These are phyloP conservation scores for Grosmannia serpens DNA, from an alignment of 2,329 filamentous ascomycete genomes.

Conservation along the genomic window DNA sequence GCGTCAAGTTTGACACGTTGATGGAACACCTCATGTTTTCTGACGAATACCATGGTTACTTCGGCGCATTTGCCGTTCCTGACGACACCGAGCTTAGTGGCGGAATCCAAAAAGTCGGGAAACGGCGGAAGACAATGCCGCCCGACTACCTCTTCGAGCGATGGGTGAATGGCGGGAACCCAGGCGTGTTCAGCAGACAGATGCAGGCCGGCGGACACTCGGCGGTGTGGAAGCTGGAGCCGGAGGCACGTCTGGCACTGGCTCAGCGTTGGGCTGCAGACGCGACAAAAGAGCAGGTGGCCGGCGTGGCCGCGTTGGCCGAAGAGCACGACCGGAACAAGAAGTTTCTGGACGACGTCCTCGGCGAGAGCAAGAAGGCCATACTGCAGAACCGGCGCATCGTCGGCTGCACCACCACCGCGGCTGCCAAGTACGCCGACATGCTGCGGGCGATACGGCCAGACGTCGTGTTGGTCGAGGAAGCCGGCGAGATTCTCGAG, in stretches of 20 bases:
- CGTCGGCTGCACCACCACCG: slow-evolving; percentile 62
- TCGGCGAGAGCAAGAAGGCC: slow-evolving; percentile 26
- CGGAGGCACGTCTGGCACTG: not conserved
- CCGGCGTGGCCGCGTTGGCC: slow-evolving; percentile 23
- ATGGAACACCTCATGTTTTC: slow-evolving; percentile 37
- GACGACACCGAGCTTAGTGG: slow-evolving; percentile 1
- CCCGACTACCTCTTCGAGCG: slow-evolving; percentile 38
- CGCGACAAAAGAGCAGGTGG: not conserved
- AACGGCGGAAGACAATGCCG: slow-evolving; percentile 31
- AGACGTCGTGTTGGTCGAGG: slow-evolving; percentile 55
- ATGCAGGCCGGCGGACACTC: slow-evolving; percentile 18
- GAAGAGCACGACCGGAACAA: slow-evolving; percentile 30
- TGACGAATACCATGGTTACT: slow-evolving; percentile 36
- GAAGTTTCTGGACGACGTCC: slow-evolving; percentile 28
- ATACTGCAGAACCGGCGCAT: slow-evolving; percentile 29
- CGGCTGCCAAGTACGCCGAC: slow-evolving; percentile 48
- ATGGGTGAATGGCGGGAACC: slow-evolving; percentile 37
- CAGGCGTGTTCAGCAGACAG: slow-evolving; percentile 41
- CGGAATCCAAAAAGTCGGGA: slow-evolving; percentile 8
- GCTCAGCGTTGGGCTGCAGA: not conserved
- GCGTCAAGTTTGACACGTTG: slow-evolving; percentile 4
- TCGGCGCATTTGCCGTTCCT: slow-evolving; percentile 44
- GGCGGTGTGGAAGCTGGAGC: not conserved
- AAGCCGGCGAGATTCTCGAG: slow-evolving; percentile 64
- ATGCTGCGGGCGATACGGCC: slow-evolving; percentile 42